These are phyloP conservation scores for Neurospora crassa DNA, from an alignment of 2,329 filamentous ascomycete species.

Conservation along the genomic window DNA sequence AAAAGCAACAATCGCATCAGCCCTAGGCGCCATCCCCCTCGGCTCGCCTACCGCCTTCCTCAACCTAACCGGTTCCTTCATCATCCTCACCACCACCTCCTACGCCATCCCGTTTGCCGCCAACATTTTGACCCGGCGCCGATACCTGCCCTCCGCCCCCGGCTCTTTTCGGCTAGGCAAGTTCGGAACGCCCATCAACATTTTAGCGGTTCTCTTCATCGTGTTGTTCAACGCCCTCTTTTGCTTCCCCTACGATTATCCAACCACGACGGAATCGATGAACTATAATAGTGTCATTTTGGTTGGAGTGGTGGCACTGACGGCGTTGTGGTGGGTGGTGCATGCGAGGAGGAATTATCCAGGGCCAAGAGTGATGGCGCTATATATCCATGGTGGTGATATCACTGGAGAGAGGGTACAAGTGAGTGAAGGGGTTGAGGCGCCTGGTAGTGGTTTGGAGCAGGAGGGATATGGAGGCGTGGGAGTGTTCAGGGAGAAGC, in stretches of 20 bases:
- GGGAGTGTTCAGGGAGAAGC: not conserved
- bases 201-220: constrained; percentile 41
- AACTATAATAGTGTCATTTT: constrained; percentile 47
- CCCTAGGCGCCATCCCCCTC: constrained; percentile 46
- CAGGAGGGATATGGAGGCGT: not conserved
- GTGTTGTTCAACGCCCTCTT: constrained; percentile 48
- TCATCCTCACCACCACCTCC: constrained; percentile 45
- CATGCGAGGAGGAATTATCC: constrained; percentile 39
- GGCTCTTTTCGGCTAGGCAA: constrained; percentile 39
- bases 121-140: constrained; percentile 42
- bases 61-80: constrained; percentile 48
- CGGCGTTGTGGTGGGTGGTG: constrained; percentile 39
- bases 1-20: constrained; percentile 35
- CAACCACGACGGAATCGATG: constrained; percentile 32
- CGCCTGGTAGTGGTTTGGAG: not conserved
- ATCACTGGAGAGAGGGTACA: not conserved
- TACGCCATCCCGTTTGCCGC: constrained; percentile 40
- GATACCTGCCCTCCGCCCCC: constrained; percentile 39
- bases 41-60: constrained; percentile 45
- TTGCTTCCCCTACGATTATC: constrained; percentile 43
- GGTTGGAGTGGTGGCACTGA: constrained; percentile 36
- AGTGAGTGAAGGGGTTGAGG: not conserved
- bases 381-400: constrained; percentile 31
- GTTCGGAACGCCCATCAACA: constrained; percentile 40
- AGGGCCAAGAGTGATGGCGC: constrained; percentile 36